Conservation (phyloP, 495 filamentous ascomycete species). For the Apiosordaria backusii region DNA sequence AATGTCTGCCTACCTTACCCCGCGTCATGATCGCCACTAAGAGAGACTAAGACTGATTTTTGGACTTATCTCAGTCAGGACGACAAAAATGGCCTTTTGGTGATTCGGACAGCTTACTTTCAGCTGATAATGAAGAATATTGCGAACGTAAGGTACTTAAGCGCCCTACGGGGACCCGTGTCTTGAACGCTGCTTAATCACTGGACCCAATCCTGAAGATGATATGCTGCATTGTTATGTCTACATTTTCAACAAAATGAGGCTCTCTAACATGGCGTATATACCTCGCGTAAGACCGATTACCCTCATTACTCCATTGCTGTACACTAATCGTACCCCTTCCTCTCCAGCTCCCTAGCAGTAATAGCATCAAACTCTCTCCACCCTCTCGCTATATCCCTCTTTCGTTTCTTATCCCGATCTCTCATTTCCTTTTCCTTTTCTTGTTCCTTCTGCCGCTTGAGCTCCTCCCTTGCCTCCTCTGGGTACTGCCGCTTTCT, state of each 20-base stretch:
- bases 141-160: too few species aligned
- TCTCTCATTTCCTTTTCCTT: neutral
- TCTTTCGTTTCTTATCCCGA: neutral
- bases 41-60: neutral
- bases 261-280: too few species aligned
- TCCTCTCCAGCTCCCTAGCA: neutral
- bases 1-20: neutral
- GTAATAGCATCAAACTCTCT: neutral
- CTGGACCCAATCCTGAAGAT: too few species aligned
- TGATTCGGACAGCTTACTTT: too few species aligned
- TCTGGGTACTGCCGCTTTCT: neutral
- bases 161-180: too few species aligned
- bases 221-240: too few species aligned
- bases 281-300: too few species aligned
- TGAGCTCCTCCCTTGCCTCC: neutral
- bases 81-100: too few species aligned
- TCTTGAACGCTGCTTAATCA: too few species aligned
- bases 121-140: too few species aligned
- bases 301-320: neutral
- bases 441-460: neutral
- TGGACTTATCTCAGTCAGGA: neutral
- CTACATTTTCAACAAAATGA: too few species aligned
- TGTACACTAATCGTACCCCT: neutral
- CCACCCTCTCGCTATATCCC: neutral
- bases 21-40: neutral